Evolutionary conservation across 305 asterid genomes (phyloP).

Genomic region (Salvia sclarea): DNA sequence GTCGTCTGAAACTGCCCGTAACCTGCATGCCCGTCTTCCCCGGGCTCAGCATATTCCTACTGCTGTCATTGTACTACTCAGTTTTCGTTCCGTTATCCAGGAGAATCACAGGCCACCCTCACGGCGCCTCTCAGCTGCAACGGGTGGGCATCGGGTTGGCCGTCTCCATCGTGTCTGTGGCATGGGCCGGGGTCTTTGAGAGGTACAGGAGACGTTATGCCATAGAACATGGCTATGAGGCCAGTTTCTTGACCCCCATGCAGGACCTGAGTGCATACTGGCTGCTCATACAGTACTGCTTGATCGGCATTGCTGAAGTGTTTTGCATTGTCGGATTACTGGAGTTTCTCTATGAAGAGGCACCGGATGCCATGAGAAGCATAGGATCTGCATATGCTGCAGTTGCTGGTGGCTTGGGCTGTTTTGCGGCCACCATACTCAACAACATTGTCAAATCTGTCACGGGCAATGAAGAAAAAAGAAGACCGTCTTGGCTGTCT

Average conservation of each 20-base stretch:
- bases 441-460: slow-evolving; percentile 74
- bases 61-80: slow-evolving; percentile 85
- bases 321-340: slow-evolving; percentile 89
- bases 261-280: slow-evolving; percentile 82
- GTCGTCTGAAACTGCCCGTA: slow-evolving; percentile 84
- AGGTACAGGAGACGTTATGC: slow-evolving; percentile 83
- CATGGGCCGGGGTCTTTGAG: slow-evolving; percentile 86
- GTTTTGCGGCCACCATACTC: slow-evolving; percentile 81
- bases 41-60: slow-evolving; percentile 84
- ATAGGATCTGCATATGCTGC: slow-evolving; percentile 98
- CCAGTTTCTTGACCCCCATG: slow-evolving; percentile 81
- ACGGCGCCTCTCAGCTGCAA: slow-evolving; percentile 96
- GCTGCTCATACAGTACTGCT: slow-evolving; percentile 88
- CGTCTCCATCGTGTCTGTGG: slow-evolving; percentile 75
- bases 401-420: slow-evolving; percentile 94
- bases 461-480: slow-evolving; percentile 57
- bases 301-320: slow-evolving; percentile 94
- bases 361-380: slow-evolving; percentile 98
- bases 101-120: slow-evolving; percentile 90
- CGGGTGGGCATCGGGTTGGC: slow-evolving; percentile 93
- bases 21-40: slow-evolving; percentile 99
- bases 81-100: slow-evolving; percentile 83
- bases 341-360: slow-evolving; percentile 91
- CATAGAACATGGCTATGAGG: slow-evolving; percentile 65
- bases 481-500: slow-evolving; percentile 81